These are phyloP conservation scores for Fusarium burgessii DNA, from an alignment of 2,329 filamentous ascomycete species.

Conservation along the genomic window DNA sequence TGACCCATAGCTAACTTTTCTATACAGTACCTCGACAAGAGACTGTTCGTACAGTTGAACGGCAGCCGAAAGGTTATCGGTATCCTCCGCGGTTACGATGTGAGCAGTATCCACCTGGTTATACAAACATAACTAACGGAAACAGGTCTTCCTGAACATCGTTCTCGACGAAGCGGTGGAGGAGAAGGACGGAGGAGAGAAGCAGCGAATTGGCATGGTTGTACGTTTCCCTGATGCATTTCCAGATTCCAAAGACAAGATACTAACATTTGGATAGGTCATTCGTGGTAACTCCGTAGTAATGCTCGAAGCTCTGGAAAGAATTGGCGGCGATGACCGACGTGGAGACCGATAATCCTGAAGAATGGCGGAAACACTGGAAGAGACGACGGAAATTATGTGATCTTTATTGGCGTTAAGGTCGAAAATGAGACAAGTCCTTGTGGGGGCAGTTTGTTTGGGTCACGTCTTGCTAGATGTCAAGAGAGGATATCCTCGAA, in stretches of 20 bases:
- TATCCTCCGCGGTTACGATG: constrained; percentile 94
- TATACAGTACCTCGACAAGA: constrained; percentile 95
- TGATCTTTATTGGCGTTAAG: constrained; percentile 52
- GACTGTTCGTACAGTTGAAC: constrained; percentile 97
- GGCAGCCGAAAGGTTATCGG: constrained; percentile 98
- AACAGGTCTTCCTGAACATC: constrained; percentile 95
- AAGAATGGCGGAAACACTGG: constrained; percentile 4
- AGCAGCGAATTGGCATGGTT: constrained; percentile 91
- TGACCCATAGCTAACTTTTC: constrained; percentile 43
- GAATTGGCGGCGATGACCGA: constrained; percentile 73
- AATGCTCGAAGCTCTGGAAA: constrained; percentile 88
- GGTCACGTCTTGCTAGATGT: constrained; percentile 49
- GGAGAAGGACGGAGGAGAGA: constrained; percentile 92
- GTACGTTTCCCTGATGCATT: constrained; percentile 63
- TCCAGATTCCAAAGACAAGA: neutral
- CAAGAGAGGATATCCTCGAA: constrained; percentile 43
- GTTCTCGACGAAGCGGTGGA: constrained; percentile 97
- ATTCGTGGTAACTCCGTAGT: constrained; percentile 98
- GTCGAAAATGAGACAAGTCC: constrained; percentile 47
- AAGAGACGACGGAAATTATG: constrained; percentile 35
- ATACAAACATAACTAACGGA: constrained; percentile 15
- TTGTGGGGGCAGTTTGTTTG: constrained; percentile 37
- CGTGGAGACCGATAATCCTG: constrained; percentile 49
- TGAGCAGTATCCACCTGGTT: constrained; percentile 58
- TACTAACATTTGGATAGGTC: constrained; percentile 67